Conservation (phyloP, 1,284 basidiomycete genomes). For the Blastosporella zonata region DNA sequence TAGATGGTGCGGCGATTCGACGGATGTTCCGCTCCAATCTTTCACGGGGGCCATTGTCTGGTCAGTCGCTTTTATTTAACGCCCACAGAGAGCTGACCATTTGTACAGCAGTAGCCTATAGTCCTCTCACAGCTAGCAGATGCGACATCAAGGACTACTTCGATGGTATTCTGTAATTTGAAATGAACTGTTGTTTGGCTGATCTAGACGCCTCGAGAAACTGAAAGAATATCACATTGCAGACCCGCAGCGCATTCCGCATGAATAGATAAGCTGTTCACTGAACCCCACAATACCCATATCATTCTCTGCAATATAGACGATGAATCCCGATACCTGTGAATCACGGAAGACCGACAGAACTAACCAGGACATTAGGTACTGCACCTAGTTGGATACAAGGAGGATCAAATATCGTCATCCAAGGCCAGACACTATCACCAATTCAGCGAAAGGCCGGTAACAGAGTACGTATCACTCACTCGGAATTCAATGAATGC, state of each 20-base stretch:
- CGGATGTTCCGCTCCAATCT: constrained; percentile 33
- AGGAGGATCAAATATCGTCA: constrained; percentile 30
- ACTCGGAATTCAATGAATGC: constrained; percentile 86
- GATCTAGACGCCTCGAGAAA: background rate
- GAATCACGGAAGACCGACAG: too few species aligned
- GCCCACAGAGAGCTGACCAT: background rate
- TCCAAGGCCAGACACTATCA: constrained; percentile 54
- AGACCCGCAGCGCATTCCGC: too few species aligned
- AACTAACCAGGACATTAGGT: background rate
- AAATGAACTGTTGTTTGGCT: background rate
- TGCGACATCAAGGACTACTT: constrained; percentile 20
- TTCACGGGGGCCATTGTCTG: constrained; percentile 16
- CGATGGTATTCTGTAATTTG: constrained; percentile 18
- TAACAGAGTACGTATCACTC: constrained; percentile 35
- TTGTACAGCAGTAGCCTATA: background rate
- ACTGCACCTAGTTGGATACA: too few species aligned
- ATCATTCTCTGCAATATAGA: too few species aligned
- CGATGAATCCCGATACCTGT: too few species aligned
- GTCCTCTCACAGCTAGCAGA: constrained; percentile 2
- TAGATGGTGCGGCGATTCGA: constrained; percentile 30
- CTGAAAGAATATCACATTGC: too few species aligned
- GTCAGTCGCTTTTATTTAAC: constrained; percentile 1
- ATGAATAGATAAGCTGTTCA: too few species aligned
- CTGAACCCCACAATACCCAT: too few species aligned
- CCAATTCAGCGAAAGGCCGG: constrained; percentile 1